phyloP scores from a whole-genome alignment of 148 eudicot genomes.

The Amaranthus hypochondriacus region DNA sequence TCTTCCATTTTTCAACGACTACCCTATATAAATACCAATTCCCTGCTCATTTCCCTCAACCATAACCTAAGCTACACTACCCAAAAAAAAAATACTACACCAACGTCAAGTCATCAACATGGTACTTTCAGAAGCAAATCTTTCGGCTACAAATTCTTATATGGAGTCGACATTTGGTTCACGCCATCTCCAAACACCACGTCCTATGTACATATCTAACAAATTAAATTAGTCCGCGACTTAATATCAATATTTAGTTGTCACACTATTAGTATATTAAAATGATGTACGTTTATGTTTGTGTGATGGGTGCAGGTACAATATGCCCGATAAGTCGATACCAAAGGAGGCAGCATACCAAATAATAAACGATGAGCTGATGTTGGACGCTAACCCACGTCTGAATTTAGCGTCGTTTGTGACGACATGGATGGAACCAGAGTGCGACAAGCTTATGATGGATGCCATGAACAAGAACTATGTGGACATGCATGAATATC shows the following conservation, averaged over 20 bases:
- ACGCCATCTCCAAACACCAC: conserved; percentile 9
- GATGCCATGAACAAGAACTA: conserved; percentile 38
- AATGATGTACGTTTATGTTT: not conserved
- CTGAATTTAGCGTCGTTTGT: conserved; percentile 38
- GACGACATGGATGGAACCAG: conserved; percentile 46
- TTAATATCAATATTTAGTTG: no score
- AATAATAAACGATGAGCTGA: conserved; percentile 38
- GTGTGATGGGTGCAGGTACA: conserved; percentile 12
- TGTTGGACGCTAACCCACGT: conserved; percentile 36
- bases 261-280: not conserved
- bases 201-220: conserved; percentile 9
- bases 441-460: conserved; percentile 40
- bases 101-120: not conserved
- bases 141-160: not conserved
- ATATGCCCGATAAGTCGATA: conserved; percentile 30
- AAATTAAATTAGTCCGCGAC: no score
- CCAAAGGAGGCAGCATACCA: conserved; percentile 44
- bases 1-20: no score
- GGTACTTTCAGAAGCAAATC: conserved; percentile 12
- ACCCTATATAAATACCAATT: not conserved
- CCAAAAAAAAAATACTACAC: not conserved
- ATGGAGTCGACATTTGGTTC: conserved; percentile 9
- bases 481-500: conserved; percentile 42
- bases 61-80: not conserved
- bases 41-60: not conserved